Percentiles rank a stretch among this genome's conserved stretches.
These are phyloP conservation scores for Xylaria nigripes DNA, from an alignment of 495 filamentous ascomycete genomes.

Conservation along the genomic window DNA sequence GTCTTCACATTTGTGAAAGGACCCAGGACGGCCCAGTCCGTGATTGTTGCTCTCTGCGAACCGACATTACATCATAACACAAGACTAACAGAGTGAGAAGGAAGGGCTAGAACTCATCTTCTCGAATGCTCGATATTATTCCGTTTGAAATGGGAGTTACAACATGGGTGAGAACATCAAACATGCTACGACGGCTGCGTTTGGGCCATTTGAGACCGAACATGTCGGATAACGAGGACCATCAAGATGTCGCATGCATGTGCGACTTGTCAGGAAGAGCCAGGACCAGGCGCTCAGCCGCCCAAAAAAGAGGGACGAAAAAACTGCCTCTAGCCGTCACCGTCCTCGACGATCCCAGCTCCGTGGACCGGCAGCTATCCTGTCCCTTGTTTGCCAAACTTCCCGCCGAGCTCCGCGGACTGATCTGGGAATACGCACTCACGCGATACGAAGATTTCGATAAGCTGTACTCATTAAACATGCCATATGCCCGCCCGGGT, in stretches of 20 bases:
- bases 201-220: not conserved
- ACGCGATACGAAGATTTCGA: constrained; percentile 19
- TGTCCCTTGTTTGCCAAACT: constrained; percentile 19
- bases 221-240: not conserved
- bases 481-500: constrained; percentile 13
- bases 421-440: constrained; percentile 23
- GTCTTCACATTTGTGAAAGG: no score
- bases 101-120: not conserved
- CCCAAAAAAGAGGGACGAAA: not conserved
- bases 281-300: not conserved
- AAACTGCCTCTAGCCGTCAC: constrained; percentile 18
- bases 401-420: constrained; percentile 19
- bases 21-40: no score
- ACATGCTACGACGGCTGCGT: constrained; percentile 3
- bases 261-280: constrained; percentile 5
- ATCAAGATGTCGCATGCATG: not conserved
- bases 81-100: not conserved
- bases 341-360: constrained; percentile 12
- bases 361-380: constrained; percentile 11
- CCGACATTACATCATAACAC: no score
- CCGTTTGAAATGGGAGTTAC: constrained; percentile 5
- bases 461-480: constrained; percentile 9
- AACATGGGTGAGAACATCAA: constrained; percentile 9
- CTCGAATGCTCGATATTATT: constrained; percentile 4
- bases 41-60: not conserved